Evolutionary conservation across 1,139 yeast genomes (phyloP).

Genomic region (Saccharomyces pastorianus): DNA sequence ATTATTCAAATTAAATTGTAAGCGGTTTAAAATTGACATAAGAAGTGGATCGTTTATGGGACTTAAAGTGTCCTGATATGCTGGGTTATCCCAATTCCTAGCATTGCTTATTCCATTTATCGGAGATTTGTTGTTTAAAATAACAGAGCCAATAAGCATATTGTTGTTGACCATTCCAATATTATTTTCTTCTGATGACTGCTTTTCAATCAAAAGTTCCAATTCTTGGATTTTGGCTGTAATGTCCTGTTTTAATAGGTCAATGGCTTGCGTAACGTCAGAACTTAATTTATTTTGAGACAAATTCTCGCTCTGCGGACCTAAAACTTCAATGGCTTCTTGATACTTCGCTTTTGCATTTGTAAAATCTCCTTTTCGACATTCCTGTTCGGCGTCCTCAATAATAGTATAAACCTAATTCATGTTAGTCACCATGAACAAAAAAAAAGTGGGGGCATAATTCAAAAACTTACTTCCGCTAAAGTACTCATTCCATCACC

Average conservation of each 20-base stretch:
- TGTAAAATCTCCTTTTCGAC: conserved; percentile 14
- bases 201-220: conserved; percentile 10
- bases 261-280: conserved; percentile 15
- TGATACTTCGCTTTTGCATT: conserved; percentile 16
- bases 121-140: conserved; percentile 11
- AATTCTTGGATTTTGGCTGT: conserved; percentile 8
- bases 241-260: conserved; percentile 19
- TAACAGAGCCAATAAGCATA: conserved; percentile 3
- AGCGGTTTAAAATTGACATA: conserved; percentile 5
- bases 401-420: conserved; percentile 20
- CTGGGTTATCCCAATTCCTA: conserved; percentile 5
- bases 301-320: conserved; percentile 5
- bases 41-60: conserved; percentile 10
- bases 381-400: conserved; percentile 22
- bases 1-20: neutral
- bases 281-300: conserved; percentile 4
- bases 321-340: conserved; percentile 11
- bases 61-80: conserved; percentile 3
- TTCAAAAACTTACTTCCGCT: neutral
- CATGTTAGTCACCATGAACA: neutral
- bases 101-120: conserved; percentile 6
- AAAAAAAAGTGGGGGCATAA: neutral
- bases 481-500: conserved; percentile 4
- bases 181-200: conserved; percentile 6
- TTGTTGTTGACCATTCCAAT: conserved; percentile 8